A percentile compares a stretch with the other conserved stretches of the same genome.
phyloP scores from a whole-genome alignment of 2,329 filamentous ascomycete genomes.

The Blumeriella jaapii region DNA sequence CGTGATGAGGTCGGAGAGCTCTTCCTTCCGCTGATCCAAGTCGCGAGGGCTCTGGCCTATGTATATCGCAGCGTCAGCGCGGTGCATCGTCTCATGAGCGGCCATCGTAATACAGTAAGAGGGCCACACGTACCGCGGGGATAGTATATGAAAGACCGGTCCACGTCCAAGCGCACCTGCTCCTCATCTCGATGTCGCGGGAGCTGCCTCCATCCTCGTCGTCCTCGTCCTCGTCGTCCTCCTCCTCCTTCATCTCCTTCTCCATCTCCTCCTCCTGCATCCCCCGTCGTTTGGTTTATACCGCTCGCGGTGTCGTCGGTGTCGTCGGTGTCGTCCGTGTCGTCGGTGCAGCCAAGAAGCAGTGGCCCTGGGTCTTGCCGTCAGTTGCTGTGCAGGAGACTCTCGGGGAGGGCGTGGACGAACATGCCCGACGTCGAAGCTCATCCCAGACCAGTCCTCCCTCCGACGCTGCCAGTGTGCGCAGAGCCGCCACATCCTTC shows the following conservation, averaged over 20 bases:
- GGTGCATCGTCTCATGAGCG: constrained; percentile 16
- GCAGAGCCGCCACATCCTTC: constrained; percentile 44
- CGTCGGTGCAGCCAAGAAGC: constrained; percentile 35
- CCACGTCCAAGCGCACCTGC: constrained; percentile 84
- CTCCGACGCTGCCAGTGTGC: constrained; percentile 45
- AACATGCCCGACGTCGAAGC: constrained; percentile 67
- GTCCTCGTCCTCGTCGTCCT: constrained; percentile 1
- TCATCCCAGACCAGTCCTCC: constrained; percentile 59
- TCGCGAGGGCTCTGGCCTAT: constrained; percentile 60
- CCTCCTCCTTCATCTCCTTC: neutral
- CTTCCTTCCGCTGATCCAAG: constrained; percentile 56
- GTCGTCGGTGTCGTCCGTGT: constrained; percentile 12
- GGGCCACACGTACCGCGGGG: constrained; percentile 51
- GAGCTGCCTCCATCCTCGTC: constrained; percentile 37
- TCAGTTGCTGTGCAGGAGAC: no score
- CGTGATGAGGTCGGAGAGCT: constrained; percentile 71
- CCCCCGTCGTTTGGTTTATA: constrained; percentile 1
- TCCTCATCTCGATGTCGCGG: constrained; percentile 76
- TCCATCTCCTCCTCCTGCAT: neutral
- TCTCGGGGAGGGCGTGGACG: no score
- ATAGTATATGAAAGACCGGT: constrained; percentile 96
- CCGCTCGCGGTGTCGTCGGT: no score
- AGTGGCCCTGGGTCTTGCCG: constrained; percentile 63
- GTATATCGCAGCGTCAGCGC: constrained; percentile 19
- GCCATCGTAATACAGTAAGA: constrained; percentile 10